Percentiles rank a stretch among this genome's conserved stretches.
Conservation (phyloP, 78 protist genomes). For the Dictyostelium capitatum region DNA sequence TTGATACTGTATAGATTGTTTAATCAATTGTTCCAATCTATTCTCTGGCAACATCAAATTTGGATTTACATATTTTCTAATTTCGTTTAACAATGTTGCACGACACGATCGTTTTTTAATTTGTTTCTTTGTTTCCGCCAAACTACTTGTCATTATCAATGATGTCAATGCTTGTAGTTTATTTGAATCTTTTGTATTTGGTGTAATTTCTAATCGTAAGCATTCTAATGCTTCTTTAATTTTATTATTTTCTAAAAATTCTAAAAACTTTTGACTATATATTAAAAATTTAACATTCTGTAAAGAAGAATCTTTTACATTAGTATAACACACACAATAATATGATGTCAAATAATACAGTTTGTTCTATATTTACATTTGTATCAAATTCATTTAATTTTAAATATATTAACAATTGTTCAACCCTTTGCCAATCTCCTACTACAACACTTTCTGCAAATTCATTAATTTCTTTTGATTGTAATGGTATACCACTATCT, state of each 20-base stretch:
- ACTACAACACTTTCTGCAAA: conserved; percentile 28
- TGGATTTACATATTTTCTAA: conserved; percentile 83
- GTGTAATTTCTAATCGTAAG: conserved; percentile 81
- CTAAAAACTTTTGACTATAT: conserved; percentile 84
- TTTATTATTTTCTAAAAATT: conserved; percentile 64
- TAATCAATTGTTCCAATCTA: conserved; percentile 83
- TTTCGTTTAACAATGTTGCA: conserved; percentile 29
- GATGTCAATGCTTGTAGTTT: conserved; percentile 64
- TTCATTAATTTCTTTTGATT: conserved; percentile 51
- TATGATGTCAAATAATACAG: neutral
- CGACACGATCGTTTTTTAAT: conserved; percentile 44
- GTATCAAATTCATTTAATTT: conserved; percentile 26
- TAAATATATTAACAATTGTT: conserved; percentile 36
- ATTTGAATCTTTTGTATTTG: conserved; percentile 6
- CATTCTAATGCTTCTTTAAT: conserved; percentile 57
- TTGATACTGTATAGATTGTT: conserved; percentile 85
- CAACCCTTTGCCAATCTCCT: conserved; percentile 70
- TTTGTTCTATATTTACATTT: neutral
- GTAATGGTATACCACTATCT: conserved; percentile 65
- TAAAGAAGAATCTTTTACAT: neutral
- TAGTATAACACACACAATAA: neutral
- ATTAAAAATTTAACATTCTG: conserved; percentile 68
- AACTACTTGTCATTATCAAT: conserved; percentile 61
- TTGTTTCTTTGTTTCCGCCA: neutral
- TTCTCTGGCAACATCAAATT: conserved; percentile 81